Conservation (phyloP, 768 basidiomycete species). For the Mycena olivaceomarginata region DNA sequence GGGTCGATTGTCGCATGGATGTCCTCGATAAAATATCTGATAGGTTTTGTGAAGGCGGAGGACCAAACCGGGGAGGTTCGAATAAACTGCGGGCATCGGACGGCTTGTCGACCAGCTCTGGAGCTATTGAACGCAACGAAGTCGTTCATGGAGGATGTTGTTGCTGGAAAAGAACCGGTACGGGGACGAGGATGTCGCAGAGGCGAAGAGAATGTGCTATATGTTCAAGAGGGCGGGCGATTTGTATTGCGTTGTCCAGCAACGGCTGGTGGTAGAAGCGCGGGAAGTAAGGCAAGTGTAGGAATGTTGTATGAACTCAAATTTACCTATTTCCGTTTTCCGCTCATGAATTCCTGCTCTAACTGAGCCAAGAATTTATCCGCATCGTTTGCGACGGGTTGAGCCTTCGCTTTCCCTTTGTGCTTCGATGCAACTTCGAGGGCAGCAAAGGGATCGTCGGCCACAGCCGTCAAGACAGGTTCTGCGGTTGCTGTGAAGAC, state of each 20-base stretch:
- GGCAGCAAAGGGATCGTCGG: conserved; percentile 70
- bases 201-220: conserved; percentile 64
- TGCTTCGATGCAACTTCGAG: conserved; percentile 62
- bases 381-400: conserved; percentile 60
- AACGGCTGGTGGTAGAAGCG: conserved; percentile 65
- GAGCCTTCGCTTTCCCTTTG: conserved; percentile 50
- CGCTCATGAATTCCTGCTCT: conserved; percentile 74
- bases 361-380: conserved; percentile 82
- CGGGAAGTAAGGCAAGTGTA: conserved; percentile 28
- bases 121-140: conserved; percentile 64
- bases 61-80: conserved; percentile 51
- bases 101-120: conserved; percentile 64
- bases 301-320: conserved; percentile 52
- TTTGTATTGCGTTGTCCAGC: conserved; percentile 71
- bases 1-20: conserved; percentile 74
- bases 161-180: conserved; percentile 62
- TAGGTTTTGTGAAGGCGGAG: conserved; percentile 60
- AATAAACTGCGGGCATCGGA: conserved; percentile 72
- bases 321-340: conserved; percentile 62
- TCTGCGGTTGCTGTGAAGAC: conserved; percentile 13
- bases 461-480: conserved; percentile 32
- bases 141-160: conserved; percentile 68
- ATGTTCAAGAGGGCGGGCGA: conserved; percentile 62
- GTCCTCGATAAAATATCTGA: conserved; percentile 62
- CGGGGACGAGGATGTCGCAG: conserved; percentile 47